Conservation (phyloP, 2,329 filamentous ascomycete genomes). For the Ramichloridium luteum region DNA sequence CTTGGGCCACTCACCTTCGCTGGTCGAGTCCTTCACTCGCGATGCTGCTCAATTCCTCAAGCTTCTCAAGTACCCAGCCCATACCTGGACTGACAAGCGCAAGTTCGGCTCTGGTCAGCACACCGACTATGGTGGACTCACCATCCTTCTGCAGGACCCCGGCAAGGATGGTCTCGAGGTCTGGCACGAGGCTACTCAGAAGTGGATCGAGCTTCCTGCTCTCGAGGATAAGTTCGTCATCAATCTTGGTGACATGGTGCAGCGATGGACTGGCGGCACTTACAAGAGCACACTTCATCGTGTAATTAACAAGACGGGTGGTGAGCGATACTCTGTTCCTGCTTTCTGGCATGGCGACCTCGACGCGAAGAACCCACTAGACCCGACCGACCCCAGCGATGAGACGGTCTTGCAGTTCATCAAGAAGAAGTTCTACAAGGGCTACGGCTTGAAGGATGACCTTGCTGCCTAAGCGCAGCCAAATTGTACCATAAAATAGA, state of each 20-base stretch:
- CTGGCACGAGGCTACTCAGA: background rate
- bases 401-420: background rate
- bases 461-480: no score
- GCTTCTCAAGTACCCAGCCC: background rate
- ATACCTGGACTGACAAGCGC: background rate
- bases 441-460: no score
- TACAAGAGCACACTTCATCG: conserved; percentile 3
- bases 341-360: conserved; percentile 3
- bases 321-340: background rate
- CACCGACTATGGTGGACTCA: background rate
- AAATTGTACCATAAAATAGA: no score
- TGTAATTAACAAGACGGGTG: conserved; percentile 4
- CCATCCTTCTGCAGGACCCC: background rate
- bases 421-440: conserved; percentile 1
- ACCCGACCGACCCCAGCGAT: conserved; percentile 1
- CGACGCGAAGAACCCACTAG: conserved; percentile 1
- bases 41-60: background rate
- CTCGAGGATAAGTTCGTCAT: background rate
- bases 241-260: conserved; percentile 5
- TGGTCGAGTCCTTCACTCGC: background rate
- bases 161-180: conserved; percentile 1
- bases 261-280: conserved; percentile 1
- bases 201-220: conserved; percentile 1
- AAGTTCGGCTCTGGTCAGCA: background rate
- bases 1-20: background rate